Evolutionary conservation across 169 alveolate genomes (phyloP).

Genomic region (Miamiensis avidus): DNA sequence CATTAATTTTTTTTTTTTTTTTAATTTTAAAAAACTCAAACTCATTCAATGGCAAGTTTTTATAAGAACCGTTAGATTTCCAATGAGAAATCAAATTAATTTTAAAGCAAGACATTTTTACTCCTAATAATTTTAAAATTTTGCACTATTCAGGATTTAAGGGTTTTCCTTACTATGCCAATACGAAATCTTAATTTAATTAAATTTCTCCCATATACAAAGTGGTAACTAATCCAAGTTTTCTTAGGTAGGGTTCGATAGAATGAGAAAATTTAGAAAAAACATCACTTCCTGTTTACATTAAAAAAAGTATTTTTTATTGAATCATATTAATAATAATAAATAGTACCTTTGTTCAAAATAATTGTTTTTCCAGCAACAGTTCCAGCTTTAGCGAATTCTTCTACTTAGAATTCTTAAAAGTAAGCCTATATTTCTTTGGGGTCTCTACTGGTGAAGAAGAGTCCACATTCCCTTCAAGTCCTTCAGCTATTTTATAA

Average conservation of each 20-base stretch:
- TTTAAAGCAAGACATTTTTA: constrained; percentile 38
- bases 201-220: constrained; percentile 40
- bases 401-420: constrained; percentile 27
- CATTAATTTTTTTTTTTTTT: too few relatives aligned
- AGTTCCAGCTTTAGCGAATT: constrained; percentile 58
- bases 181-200: constrained; percentile 27
- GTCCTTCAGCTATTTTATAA: constrained; percentile 26
- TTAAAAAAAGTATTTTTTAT: background rate
- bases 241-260: constrained; percentile 54
- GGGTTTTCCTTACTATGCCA: constrained; percentile 51
- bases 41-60: too few relatives aligned
- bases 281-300: constrained; percentile 24
- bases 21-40: too few relatives aligned
- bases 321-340: too few relatives aligned
- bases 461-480: constrained; percentile 34
- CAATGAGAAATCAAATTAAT: background rate
- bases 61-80: background rate
- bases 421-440: constrained; percentile 34
- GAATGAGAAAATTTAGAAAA: constrained; percentile 45
- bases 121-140: constrained; percentile 48
- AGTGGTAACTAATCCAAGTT: constrained; percentile 48
- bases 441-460: constrained; percentile 15
- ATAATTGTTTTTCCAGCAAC: constrained; percentile 46
- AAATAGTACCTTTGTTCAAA: constrained; percentile 27
- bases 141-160: constrained; percentile 49